Conservation (phyloP, 208 protist species). For the Trypanosoma lewisi region DNA sequence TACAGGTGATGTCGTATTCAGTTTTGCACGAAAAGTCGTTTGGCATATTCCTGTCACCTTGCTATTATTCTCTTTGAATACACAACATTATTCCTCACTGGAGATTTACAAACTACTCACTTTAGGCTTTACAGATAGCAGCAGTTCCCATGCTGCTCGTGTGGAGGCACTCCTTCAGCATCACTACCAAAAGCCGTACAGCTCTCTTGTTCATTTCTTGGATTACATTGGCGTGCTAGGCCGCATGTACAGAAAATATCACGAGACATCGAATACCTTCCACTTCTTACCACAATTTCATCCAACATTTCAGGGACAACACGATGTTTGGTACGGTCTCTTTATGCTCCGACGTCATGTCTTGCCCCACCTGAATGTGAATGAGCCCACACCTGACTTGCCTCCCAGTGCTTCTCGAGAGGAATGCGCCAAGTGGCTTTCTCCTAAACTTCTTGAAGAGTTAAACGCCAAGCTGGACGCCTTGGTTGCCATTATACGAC, state of each 20-base stretch:
- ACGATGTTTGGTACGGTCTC: slow-evolving; percentile 90
- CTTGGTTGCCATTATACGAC: slow-evolving; percentile 93
- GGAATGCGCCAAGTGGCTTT: slow-evolving; percentile 52
- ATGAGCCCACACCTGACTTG: slow-evolving; percentile 65
- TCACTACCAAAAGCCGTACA: slow-evolving; percentile 80
- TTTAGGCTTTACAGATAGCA: slow-evolving; percentile 49
- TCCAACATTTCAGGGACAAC: slow-evolving; percentile 60
- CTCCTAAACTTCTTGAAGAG: slow-evolving; percentile 63
- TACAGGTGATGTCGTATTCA: slow-evolving; percentile 84
- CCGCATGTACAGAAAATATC: slow-evolving; percentile 79
- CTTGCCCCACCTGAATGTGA: slow-evolving; percentile 83
- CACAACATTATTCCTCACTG: slow-evolving; percentile 44
- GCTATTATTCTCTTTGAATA: slow-evolving; percentile 68
- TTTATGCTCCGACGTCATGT: slow-evolving; percentile 88
- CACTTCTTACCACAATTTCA: slow-evolving; percentile 79
- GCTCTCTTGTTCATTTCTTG: slow-evolving; percentile 59
- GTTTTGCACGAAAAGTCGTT: slow-evolving; percentile 79
- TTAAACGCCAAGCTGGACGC: slow-evolving; percentile 95
- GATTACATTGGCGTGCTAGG: slow-evolving; percentile 82
- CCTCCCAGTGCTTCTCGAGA: slow-evolving; percentile 43
- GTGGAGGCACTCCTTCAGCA: slow-evolving; percentile 89
- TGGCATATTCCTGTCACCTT: slow-evolving; percentile 86
- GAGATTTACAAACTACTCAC: slow-evolving; percentile 72
- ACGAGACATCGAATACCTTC: slow-evolving; percentile 62
- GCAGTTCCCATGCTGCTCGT: slow-evolving; percentile 51